Evolutionary conservation across 2,329 filamentous ascomycete genomes (phyloP).

Genomic region (Paraconiothyrium sp.): DNA sequence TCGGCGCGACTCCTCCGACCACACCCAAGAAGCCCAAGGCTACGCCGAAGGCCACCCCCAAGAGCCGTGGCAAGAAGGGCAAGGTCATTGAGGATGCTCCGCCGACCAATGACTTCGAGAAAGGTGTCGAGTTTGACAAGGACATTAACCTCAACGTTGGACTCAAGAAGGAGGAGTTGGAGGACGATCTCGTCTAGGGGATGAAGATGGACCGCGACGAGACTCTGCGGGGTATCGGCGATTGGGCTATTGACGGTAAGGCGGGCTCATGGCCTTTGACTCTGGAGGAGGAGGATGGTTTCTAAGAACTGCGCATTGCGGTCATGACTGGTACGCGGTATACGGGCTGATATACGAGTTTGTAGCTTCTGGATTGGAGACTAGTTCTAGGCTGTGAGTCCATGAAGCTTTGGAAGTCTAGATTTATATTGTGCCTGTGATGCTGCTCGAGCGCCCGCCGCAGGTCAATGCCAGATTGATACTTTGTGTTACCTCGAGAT

Average conservation of each 20-base stretch:
- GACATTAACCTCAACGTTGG: neutral
- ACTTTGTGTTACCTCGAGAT: neutral
- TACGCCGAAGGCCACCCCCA: conserved; percentile 23
- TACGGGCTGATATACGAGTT: neutral
- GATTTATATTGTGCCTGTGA: neutral
- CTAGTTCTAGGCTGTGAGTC: neutral
- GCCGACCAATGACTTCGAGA: neutral
- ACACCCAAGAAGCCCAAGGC: conserved; percentile 36
- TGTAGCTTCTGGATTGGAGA: neutral
- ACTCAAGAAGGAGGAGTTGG: neutral
- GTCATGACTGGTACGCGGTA: neutral
- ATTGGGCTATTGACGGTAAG: neutral
- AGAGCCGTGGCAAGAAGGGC: conserved; percentile 28
- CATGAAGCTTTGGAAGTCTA: neutral
- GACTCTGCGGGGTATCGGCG: neutral
- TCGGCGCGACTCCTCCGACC: conserved; percentile 16
- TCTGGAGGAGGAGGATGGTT: neutral
- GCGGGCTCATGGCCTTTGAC: neutral
- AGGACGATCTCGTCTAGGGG: neutral
- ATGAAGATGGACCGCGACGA: neutral
- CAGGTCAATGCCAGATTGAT: neutral
- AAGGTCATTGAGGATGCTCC: neutral
- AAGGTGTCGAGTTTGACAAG: neutral
- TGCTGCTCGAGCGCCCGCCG: neutral
- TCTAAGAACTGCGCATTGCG: neutral